These are phyloP conservation scores for Rubus parviflorus DNA, from an alignment of 306 rosid species.

Conservation along the genomic window DNA sequence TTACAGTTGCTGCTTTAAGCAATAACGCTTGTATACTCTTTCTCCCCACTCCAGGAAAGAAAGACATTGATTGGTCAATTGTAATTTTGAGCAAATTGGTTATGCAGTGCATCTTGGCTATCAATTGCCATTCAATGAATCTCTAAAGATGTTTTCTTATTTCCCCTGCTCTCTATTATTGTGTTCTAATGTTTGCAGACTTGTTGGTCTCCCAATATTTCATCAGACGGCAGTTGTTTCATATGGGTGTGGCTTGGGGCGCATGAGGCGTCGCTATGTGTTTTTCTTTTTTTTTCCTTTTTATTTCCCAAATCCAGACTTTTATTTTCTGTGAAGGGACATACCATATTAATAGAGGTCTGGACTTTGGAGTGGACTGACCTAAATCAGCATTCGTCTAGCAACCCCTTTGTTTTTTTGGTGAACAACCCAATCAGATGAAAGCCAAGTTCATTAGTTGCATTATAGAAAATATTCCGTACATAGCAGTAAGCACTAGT, in stretches of 20 bases:
- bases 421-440: no score
- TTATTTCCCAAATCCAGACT: no score
- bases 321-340: no score
- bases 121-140: slow-evolving; percentile 21
- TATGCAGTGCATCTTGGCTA: slow-evolving; percentile 46
- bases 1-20: slow-evolving; percentile 39
- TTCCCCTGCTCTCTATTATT: background rate
- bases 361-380: background rate
- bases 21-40: slow-evolving; percentile 42
- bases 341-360: no score
- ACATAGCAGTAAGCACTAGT: no score
- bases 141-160: slow-evolving; percentile 9
- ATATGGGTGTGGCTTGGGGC: background rate
- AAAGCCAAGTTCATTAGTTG: no score
- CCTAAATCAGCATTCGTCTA: background rate
- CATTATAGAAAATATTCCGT: no score
- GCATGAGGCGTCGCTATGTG: background rate
- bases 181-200: background rate
- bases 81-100: slow-evolving; percentile 59
- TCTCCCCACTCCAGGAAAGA: slow-evolving; percentile 31
- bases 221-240: background rate
- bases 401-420: background rate
- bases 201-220: background rate
- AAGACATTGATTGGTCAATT: slow-evolving; percentile 36
- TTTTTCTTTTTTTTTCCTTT: no score